A percentile compares a stretch with the other conserved stretches of the same genome.
These are phyloP conservation scores for Neonectria magnoliae DNA, from an alignment of 2,329 filamentous ascomycete species.

Conservation along the genomic window DNA sequence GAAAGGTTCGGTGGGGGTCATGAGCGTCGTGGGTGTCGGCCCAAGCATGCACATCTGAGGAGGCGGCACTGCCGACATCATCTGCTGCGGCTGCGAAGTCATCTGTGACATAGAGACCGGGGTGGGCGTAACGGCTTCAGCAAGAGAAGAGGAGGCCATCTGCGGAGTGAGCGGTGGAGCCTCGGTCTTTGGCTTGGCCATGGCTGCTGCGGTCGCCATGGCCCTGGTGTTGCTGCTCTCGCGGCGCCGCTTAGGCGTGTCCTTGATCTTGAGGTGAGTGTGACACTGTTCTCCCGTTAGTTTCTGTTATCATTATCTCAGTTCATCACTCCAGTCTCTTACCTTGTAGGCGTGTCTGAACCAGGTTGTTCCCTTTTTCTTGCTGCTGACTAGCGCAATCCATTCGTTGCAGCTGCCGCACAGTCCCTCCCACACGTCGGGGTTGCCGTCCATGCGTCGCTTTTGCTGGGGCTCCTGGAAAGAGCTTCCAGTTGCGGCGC, in stretches of 20 bases:
- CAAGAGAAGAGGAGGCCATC: slow-evolving; percentile 35
- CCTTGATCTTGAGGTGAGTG: slow-evolving; percentile 76
- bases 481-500: slow-evolving; percentile 79
- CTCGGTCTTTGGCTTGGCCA: slow-evolving; percentile 60
- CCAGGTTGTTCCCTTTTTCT: slow-evolving; percentile 94
- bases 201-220: slow-evolving; percentile 53
- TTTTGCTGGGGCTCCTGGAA: slow-evolving; percentile 83
- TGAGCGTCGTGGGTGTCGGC: slow-evolving; percentile 38
- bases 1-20: slow-evolving; percentile 40
- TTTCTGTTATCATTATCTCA: neutral
- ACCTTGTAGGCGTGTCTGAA: slow-evolving; percentile 91
- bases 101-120: slow-evolving; percentile 43
- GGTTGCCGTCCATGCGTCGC: slow-evolving; percentile 80
- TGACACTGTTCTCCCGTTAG: slow-evolving; percentile 65
- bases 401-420: slow-evolving; percentile 83
- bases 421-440: slow-evolving; percentile 83
- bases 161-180: slow-evolving; percentile 49
- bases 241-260: slow-evolving; percentile 73
- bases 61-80: slow-evolving; percentile 34
- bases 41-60: slow-evolving; percentile 34
- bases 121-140: slow-evolving; percentile 39
- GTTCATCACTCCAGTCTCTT: slow-evolving; percentile 41
- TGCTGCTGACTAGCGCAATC: slow-evolving; percentile 84
- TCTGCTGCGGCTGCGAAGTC: slow-evolving; percentile 43
- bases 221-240: slow-evolving; percentile 65